Percentiles rank a stretch among this genome's conserved stretches.
These are phyloP conservation scores for Thelonectria rubi DNA, from an alignment of 2,329 filamentous ascomycete species.

Conservation along the genomic window DNA sequence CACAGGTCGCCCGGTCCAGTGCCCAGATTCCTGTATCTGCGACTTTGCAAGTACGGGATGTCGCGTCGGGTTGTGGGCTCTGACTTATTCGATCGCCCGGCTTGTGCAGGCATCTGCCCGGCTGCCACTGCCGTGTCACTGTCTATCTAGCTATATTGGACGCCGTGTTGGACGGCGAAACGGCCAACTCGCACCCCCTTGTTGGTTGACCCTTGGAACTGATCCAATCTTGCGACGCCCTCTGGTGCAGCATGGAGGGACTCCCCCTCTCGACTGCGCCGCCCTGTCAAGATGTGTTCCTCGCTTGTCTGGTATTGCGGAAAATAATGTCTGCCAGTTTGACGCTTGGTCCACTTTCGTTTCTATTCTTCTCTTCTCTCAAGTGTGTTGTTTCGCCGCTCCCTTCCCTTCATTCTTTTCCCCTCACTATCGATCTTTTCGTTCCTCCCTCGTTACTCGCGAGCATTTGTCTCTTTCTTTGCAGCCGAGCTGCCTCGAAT, in stretches of 20 bases:
- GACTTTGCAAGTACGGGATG: slow-evolving; percentile 21
- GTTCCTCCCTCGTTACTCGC: slow-evolving; percentile 26
- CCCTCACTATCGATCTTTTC: slow-evolving; percentile 33
- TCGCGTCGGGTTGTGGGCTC: slow-evolving; percentile 12
- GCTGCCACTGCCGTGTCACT: slow-evolving; percentile 19
- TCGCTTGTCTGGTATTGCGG: slow-evolving; percentile 16
- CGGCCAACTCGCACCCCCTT: slow-evolving; percentile 30
- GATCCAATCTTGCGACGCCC: slow-evolving; percentile 41
- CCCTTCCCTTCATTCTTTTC: slow-evolving; percentile 34
- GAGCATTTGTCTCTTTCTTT: slow-evolving; percentile 20
- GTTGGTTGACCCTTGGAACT: slow-evolving; percentile 43
- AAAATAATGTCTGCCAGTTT: slow-evolving; percentile 15
- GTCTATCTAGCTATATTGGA: background rate
- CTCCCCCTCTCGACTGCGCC: slow-evolving; percentile 10
- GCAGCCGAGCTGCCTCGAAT: slow-evolving; percentile 37
- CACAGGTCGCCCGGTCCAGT: slow-evolving; percentile 27
- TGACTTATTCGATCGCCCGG: slow-evolving; percentile 9
- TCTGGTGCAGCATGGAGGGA: slow-evolving; percentile 6
- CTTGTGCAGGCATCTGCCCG: slow-evolving; percentile 6
- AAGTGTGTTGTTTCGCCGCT: slow-evolving; percentile 19
- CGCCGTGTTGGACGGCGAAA: slow-evolving; percentile 23
- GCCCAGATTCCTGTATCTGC: slow-evolving; percentile 30
- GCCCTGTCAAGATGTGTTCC: slow-evolving; percentile 14
- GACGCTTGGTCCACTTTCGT: slow-evolving; percentile 19
- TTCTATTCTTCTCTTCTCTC: slow-evolving; percentile 7